Percentiles rank a stretch among this genome's conserved stretches.
These are phyloP conservation scores for Eucommia ulmoides DNA, from an alignment of 257 asterid genomes.

Conservation along the genomic window DNA sequence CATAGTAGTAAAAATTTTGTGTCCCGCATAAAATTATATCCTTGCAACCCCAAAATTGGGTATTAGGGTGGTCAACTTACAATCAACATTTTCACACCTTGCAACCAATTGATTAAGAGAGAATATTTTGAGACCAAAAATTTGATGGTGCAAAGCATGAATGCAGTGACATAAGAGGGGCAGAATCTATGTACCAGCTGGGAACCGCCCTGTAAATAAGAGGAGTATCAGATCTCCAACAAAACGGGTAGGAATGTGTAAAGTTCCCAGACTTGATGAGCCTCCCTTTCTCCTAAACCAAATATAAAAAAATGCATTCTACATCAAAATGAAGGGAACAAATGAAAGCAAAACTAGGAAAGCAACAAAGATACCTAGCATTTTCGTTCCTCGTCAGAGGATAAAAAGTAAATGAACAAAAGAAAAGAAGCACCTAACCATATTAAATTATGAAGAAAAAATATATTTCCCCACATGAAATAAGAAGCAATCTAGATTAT, in stretches of 20 bases:
- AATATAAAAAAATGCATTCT: background rate
- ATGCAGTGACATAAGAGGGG: background rate
- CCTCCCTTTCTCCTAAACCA: slow-evolving; percentile 55
- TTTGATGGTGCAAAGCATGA: background rate
- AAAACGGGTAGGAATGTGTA: slow-evolving; percentile 75
- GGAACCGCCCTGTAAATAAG: slow-evolving; percentile 96
- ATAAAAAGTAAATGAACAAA: background rate
- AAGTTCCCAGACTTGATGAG: slow-evolving; percentile 84
- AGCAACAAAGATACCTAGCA: background rate
- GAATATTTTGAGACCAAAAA: background rate
- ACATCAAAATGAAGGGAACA: background rate
- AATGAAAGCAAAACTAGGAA: background rate
- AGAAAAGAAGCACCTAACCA: background rate
- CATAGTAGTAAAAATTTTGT: no score
- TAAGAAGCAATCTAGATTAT: no score
- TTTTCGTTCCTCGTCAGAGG: background rate
- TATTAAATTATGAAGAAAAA: background rate
- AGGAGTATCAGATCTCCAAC: slow-evolving; percentile 98
- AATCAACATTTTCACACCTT: background rate
- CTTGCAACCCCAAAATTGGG: background rate
- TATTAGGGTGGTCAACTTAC: background rate
- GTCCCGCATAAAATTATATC: no score
- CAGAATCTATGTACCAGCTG: slow-evolving; percentile 45
- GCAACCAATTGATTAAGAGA: background rate
- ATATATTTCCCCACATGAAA: background rate